Evolutionary conservation across 1,284 basidiomycete species (phyloP), one percentile per base, ranked within the genome.

Genomic region (Ustilago sp.): DNA sequence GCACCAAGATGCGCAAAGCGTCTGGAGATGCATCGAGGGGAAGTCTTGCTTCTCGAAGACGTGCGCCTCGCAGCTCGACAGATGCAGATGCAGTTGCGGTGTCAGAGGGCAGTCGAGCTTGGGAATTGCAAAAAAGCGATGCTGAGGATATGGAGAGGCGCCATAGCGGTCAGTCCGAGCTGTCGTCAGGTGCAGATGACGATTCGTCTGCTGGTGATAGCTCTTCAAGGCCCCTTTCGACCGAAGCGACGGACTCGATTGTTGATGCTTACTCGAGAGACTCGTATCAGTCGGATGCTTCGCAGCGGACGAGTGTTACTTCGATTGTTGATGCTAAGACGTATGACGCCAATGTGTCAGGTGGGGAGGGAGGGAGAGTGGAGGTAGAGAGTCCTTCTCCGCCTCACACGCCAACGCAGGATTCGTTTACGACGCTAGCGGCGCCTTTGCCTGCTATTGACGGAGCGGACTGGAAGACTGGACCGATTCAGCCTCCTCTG

Each of bases 1-100:
- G 95, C 23, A 99, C 96, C 3, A 95, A 95, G 88, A 97, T 98
- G 82, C 91, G 96, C 63, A 99, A 98, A 87, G 89, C 91, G n/a
- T 90, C 91, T 13, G 92, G 92, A 23, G 93, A 93, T 84, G 92
- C 90, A 5, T 91, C 91, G 1, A 36, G 68, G 31, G 69, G 65
- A 17, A 76, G 68, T 56, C 52, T 72, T 8, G 74, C 74, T 39
- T 60, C 74, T 9, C 64, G 74, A 19, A 53, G 76, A 56, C 67
- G 68, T 19, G 73, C 57, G 11, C 55, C 63, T 41, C 60, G 59
- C 45, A 59, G 31, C 9, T 59, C 64, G 1, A 45, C 45, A 0
- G 76, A 78, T 52, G 47, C 54, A 2, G 69, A 73, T 15, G 19
- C 66, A n/a, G 52, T 54, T 9, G 31, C 63, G 9, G 47, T 63